Evolutionary conservation across 805 yeast genomes (phyloP).

Genomic region (Ogataea angusta): DNA sequence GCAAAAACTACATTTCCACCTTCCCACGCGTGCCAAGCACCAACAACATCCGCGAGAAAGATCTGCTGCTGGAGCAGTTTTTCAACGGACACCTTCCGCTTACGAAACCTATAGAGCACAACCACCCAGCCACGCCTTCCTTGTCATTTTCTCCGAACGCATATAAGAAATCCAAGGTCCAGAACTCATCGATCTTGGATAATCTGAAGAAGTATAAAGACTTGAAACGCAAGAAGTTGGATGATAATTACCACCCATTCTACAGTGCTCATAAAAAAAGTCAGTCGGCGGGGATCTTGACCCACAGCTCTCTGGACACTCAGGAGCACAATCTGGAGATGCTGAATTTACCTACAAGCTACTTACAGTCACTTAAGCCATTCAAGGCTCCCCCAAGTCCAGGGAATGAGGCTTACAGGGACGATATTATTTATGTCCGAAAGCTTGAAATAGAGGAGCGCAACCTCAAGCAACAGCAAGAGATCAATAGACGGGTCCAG

Average conservation of each 20-base stretch:
- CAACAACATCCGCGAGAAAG: constrained; percentile 28
- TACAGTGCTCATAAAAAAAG: constrained; percentile 26
- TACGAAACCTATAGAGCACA: constrained; percentile 27
- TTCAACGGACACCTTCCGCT: constrained; percentile 31
- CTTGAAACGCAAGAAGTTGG: constrained; percentile 17
- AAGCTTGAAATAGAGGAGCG: constrained; percentile 32
- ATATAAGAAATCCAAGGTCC: constrained; percentile 17
- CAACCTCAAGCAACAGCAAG: constrained; percentile 15
- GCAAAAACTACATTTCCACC: constrained; percentile 24
- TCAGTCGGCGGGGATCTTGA: constrained; percentile 30
- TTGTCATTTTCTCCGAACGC: constrained; percentile 20
- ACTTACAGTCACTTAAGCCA: constrained; percentile 22
- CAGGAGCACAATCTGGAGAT: constrained; percentile 34
- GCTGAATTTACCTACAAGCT: constrained; percentile 32
- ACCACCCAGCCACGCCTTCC: constrained; percentile 28
- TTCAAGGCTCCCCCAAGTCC: constrained; percentile 23
- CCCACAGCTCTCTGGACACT: constrained; percentile 32
- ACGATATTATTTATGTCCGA: constrained; percentile 31
- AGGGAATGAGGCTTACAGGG: constrained; percentile 33
- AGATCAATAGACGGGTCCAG: constrained; percentile 15
- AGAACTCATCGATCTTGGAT: constrained; percentile 26
- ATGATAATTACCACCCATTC: constrained; percentile 28
- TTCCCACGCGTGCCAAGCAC: constrained; percentile 35
- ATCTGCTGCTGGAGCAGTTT: constrained; percentile 29
- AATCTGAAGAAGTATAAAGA: constrained; percentile 28